Base-by-base conservation (phyloP, 345 rosid genomes). In the Raphanus sativus region DNA sequence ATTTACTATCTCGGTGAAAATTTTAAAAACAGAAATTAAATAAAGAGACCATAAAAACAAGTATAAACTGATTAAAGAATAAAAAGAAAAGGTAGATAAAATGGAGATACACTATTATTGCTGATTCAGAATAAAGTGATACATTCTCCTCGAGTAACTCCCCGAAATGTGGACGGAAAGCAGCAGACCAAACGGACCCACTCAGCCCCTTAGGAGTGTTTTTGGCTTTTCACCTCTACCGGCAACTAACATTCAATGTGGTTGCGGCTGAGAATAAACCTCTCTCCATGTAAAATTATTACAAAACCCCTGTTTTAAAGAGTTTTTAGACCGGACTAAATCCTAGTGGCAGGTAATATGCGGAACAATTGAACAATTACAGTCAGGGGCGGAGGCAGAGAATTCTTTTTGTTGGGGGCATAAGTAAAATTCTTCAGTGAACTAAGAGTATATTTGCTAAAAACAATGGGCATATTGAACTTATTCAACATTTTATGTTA, bases 61-160 rank as follows among this genome's bases (percentile, higher is more conserved):
- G 30, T 10, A 65, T 34, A 32, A 62, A 62, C 1, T 30, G 66
- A 32, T n/a, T n/a, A 30, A 62, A 30, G 66, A 62, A 30, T 40
- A 62, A n/a, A 24, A 1, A 62, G 11, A 11, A 38, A 48, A 48
- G 13, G 16, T 48, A 42, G 11, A 50, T 32, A 55, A 54, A 64
- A 70, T 62, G 60, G 36, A 69, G 66, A 38, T 56, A 6, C 54
- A 45, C 13, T 58, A 56, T 71, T 59, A 42, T 65, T 21, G 38
- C 21, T 38, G 45, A 71, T 65, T 65, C 67, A 65, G 6, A 30
- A 76, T 12, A 69, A 77, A 71, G 71, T 64, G 66, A 70, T 65
- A 55, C 81, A 71, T 71, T 77, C 76, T 77, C 81, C 71, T 77
- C 76, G 76, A 77, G 67, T 29, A 70, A 70, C 80, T 77, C 76